Conservation (phyloP, 2,329 filamentous ascomycete genomes). For the Hypoxylon sp. region DNA sequence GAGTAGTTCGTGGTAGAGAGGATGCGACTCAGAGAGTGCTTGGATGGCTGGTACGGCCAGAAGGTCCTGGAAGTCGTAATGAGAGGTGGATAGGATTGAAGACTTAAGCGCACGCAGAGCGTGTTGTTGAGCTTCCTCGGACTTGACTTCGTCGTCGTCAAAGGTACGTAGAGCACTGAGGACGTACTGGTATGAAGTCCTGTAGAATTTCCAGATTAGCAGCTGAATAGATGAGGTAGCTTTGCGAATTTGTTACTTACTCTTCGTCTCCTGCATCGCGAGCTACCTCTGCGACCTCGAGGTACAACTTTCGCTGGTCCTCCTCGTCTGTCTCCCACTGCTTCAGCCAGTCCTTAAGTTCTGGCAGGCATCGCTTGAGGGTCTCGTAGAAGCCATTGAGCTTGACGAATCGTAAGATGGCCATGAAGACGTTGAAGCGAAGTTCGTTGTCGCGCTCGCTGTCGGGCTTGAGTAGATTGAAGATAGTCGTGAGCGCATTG, state of each 20-base stretch:
- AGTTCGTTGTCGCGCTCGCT: slow-evolving; percentile 81
- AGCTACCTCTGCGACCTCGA: slow-evolving; percentile 86
- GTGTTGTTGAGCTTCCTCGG: slow-evolving; percentile 72
- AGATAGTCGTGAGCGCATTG: slow-evolving; percentile 92
- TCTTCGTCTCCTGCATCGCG: slow-evolving; percentile 82
- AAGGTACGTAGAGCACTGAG: slow-evolving; percentile 74
- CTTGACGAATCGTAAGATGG: slow-evolving; percentile 88
- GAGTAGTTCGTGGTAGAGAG: slow-evolving; percentile 89
- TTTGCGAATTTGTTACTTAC: slow-evolving; percentile 63
- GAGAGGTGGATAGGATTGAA: slow-evolving; percentile 66
- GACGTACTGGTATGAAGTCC: slow-evolving; percentile 77
- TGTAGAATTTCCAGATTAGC: slow-evolving; percentile 47
- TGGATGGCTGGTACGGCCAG: slow-evolving; percentile 87
- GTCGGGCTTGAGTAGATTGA: slow-evolving; percentile 87
- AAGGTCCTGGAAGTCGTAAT: slow-evolving; percentile 84
- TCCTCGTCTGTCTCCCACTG: slow-evolving; percentile 88
- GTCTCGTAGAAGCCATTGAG: slow-evolving; percentile 83
- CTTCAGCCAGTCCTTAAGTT: slow-evolving; percentile 85
- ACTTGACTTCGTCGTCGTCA: slow-evolving; percentile 70
- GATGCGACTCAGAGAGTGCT: slow-evolving; percentile 86
- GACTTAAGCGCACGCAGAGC: slow-evolving; percentile 71
- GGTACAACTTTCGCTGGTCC: slow-evolving; percentile 86
- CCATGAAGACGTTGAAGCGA: slow-evolving; percentile 91
- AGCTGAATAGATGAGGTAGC: not conserved
- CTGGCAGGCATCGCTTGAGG: slow-evolving; percentile 85